Evolutionary conservation across 352 stramenopile species (phyloP).

Genomic region (Pseudoperonospora humuli): DNA sequence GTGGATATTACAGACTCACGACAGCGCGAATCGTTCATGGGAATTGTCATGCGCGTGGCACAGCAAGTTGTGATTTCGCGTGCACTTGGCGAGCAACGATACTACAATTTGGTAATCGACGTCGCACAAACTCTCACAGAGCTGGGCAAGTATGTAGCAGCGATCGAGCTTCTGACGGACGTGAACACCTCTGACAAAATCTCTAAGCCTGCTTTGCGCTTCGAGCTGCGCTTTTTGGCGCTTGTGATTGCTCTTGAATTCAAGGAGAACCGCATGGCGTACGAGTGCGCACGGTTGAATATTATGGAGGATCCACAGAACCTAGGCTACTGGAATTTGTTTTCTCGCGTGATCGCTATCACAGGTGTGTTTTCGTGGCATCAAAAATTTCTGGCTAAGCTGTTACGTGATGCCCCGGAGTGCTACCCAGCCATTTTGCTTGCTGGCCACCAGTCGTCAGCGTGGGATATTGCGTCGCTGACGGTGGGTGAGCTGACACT

Average conservation of each 20-base stretch:
- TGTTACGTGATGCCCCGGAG: slow-evolving; percentile 65
- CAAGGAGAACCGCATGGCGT: slow-evolving; percentile 82
- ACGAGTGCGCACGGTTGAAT: slow-evolving; percentile 81
- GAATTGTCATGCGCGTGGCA: slow-evolving; percentile 76
- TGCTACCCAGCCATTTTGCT: slow-evolving; percentile 77
- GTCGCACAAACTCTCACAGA: slow-evolving; percentile 73
- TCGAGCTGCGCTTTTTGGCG: slow-evolving; percentile 75
- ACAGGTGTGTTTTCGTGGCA: slow-evolving; percentile 84
- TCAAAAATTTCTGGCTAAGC: slow-evolving; percentile 81
- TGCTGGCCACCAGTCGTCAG: slow-evolving; percentile 73
- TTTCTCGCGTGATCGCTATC: slow-evolving; percentile 74
- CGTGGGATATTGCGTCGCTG: slow-evolving; percentile 79
- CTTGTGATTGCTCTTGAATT: slow-evolving; percentile 81
- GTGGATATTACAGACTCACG: slow-evolving; percentile 68
- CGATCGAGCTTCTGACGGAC: slow-evolving; percentile 79
- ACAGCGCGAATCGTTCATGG: slow-evolving; percentile 77
- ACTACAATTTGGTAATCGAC: slow-evolving; percentile 75
- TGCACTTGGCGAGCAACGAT: slow-evolving; percentile 59
- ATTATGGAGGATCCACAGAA: slow-evolving; percentile 80
- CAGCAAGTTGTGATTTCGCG: slow-evolving; percentile 77
- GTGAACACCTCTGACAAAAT: slow-evolving; percentile 86
- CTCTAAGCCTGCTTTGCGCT: slow-evolving; percentile 52
- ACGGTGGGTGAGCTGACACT: slow-evolving; percentile 80
- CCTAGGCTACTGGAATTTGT: slow-evolving; percentile 81
- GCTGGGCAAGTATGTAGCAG: slow-evolving; percentile 72